Evolutionary conservation across 768 basidiomycete genomes (phyloP).

Genomic region (Mycena chlorophos): DNA sequence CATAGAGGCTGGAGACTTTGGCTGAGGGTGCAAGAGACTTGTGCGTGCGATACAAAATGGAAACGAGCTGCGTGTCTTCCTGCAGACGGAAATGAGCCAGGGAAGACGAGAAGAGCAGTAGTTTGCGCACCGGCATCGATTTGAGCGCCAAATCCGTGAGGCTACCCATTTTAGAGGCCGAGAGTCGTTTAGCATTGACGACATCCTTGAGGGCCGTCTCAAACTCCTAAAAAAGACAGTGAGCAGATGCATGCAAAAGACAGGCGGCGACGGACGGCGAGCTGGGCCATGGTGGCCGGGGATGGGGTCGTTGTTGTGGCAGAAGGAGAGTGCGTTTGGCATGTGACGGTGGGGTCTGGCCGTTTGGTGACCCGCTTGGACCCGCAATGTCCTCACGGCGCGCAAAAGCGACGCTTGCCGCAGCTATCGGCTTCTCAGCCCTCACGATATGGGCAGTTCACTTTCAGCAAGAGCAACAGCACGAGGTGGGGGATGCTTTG

Average conservation of each 20-base stretch:
- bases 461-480: slow-evolving; percentile 79
- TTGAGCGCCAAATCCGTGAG: slow-evolving; percentile 78
- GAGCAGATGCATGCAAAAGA: slow-evolving; percentile 9
- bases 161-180: slow-evolving; percentile 79
- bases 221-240: slow-evolving; percentile 60
- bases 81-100: slow-evolving; percentile 32
- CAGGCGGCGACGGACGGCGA: slow-evolving; percentile 4
- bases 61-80: slow-evolving; percentile 86
- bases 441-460: slow-evolving; percentile 89
- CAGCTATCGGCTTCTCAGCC: slow-evolving; percentile 61
- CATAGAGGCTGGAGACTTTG: slow-evolving; percentile 89
- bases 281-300: slow-evolving; percentile 2
- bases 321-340: slow-evolving; percentile 21
- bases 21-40: slow-evolving; percentile 64
- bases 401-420: slow-evolving; percentile 74
- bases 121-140: slow-evolving; percentile 66
- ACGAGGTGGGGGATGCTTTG: slow-evolving; percentile 53
- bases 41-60: slow-evolving; percentile 86
- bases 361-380: background rate
- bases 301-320: slow-evolving; percentile 5
- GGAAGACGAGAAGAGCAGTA: background rate
- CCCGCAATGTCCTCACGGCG: slow-evolving; percentile 48
- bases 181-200: slow-evolving; percentile 79
- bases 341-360: slow-evolving; percentile 18
- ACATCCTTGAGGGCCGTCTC: slow-evolving; percentile 79